Evolutionary conservation across 768 basidiomycete species (phyloP).

Genomic region (Boletellus emodensis): DNA sequence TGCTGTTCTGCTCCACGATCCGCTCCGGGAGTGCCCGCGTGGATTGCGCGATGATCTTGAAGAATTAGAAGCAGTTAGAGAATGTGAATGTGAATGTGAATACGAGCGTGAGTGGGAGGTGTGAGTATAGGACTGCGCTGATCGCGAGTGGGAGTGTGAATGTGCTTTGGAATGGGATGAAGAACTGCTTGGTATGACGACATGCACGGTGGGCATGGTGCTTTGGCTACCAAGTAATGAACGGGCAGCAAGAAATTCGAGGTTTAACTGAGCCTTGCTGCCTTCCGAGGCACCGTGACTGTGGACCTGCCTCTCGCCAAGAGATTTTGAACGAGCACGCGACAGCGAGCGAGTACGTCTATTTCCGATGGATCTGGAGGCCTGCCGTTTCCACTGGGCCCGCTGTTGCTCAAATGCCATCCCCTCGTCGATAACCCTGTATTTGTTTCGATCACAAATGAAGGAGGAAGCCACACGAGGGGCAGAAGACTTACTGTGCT

Average conservation of each 20-base stretch:
- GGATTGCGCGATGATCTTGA: constrained; percentile 29
- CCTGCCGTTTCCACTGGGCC: constrained; percentile 61
- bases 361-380: constrained; percentile 61
- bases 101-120: constrained; percentile 24
- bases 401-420: constrained; percentile 59
- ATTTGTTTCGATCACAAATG: neutral
- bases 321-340: constrained; percentile 44
- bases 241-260: constrained; percentile 64
- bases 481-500: constrained; percentile 31
- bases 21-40: constrained; percentile 33
- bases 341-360: constrained; percentile 59
- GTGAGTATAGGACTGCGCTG: constrained; percentile 17
- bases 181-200: constrained; percentile 15
- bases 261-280: constrained; percentile 17
- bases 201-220: constrained; percentile 40
- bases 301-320: constrained; percentile 19
- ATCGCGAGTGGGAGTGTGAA: constrained; percentile 28
- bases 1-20: constrained; percentile 37
- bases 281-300: constrained; percentile 20
- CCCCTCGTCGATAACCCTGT: constrained; percentile 66
- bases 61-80: constrained; percentile 32
- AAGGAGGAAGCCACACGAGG: neutral
- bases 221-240: constrained; percentile 66
- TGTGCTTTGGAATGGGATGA: constrained; percentile 27
- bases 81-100: constrained; percentile 38